phyloP scores from a whole-genome alignment of 164 flowering plant genomes.

The Magnolia officinalis region DNA sequence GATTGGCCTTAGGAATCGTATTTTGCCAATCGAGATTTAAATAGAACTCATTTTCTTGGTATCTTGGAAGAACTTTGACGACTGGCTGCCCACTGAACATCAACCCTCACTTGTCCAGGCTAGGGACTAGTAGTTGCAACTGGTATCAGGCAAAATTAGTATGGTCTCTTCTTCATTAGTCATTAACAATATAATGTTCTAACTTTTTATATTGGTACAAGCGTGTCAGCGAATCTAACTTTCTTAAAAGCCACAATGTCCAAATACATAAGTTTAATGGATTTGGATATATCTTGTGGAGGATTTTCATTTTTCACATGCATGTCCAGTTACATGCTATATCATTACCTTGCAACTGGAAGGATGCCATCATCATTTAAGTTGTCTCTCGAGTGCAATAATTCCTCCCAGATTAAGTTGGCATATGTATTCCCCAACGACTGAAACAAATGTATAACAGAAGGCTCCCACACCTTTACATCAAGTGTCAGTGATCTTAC shows the following conservation, averaged over 20 bases:
- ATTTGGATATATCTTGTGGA: neutral
- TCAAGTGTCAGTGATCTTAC: slow-evolving; percentile 90
- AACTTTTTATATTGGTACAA: too few relatives aligned
- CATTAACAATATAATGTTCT: neutral
- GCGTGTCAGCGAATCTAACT: neutral
- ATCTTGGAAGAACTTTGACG: too few relatives aligned
- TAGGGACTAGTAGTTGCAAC: neutral
- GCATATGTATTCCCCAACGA: slow-evolving; percentile 80
- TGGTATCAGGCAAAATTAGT: neutral
- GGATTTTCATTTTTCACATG: neutral
- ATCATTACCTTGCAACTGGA: slow-evolving; percentile 39
- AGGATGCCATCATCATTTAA: slow-evolving; percentile 38
- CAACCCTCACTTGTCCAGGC: neutral
- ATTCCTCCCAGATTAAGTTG: slow-evolving; percentile 87
- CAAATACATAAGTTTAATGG: neutral
- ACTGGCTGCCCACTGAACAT: neutral
- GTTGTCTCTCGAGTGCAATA: slow-evolving; percentile 37
- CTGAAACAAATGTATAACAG: slow-evolving; percentile 70
- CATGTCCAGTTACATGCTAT: neutral
- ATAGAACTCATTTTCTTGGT: too few relatives aligned
- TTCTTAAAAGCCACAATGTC: neutral
- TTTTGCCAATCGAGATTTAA: too few relatives aligned
- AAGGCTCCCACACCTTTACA: slow-evolving; percentile 94
- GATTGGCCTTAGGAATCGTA: too few relatives aligned
- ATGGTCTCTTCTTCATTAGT: neutral